phyloP scores from a whole-genome alignment of 2,329 filamentous ascomycete genomes.

The Lachnellula cervina region DNA sequence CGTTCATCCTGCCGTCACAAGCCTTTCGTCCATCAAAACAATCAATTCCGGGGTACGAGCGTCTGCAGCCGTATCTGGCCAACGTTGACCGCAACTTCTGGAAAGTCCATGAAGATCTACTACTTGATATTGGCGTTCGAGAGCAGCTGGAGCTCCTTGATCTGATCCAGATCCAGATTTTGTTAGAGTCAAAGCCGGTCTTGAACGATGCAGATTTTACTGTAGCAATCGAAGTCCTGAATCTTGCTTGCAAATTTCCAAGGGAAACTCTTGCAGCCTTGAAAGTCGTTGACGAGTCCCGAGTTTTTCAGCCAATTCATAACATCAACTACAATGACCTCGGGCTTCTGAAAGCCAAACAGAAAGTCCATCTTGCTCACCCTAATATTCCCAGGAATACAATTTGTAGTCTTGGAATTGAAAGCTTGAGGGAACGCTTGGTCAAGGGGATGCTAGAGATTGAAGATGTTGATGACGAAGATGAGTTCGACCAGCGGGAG shows the following conservation, averaged over 20 bases:
- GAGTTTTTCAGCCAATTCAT: conserved; percentile 15
- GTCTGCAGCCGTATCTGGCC: conserved; percentile 20
- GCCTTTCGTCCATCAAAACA: conserved; percentile 14
- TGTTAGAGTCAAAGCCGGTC: conserved; percentile 15
- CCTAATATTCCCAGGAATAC: conserved; percentile 14
- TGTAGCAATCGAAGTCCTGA: conserved; percentile 25
- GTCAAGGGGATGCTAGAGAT: conserved; percentile 21
- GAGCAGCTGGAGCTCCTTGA: conserved; percentile 15
- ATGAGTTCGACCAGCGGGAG: conserved; percentile 33
- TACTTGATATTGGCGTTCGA: conserved; percentile 19
- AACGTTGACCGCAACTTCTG: conserved; percentile 23
- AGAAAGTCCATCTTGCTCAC: conserved; percentile 20
- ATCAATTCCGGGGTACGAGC: conserved; percentile 8
- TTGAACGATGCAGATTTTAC: conserved; percentile 19
- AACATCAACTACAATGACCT: conserved; percentile 21
- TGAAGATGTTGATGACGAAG: conserved; percentile 25
- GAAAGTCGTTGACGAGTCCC: conserved; percentile 19
- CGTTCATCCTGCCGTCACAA: conserved; percentile 12
- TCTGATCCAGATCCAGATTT: conserved; percentile 18
- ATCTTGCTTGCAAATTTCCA: conserved; percentile 13
- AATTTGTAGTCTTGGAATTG: conserved; percentile 16
- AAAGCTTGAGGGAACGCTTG: conserved; percentile 14
- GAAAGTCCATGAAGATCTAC: conserved; percentile 14
- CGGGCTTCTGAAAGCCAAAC: not conserved
- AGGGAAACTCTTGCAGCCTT: conserved; percentile 8